These are phyloP conservation scores for Colletotrichum euphorbiae DNA, from an alignment of 2,329 filamentous ascomycete species.

Conservation along the genomic window DNA sequence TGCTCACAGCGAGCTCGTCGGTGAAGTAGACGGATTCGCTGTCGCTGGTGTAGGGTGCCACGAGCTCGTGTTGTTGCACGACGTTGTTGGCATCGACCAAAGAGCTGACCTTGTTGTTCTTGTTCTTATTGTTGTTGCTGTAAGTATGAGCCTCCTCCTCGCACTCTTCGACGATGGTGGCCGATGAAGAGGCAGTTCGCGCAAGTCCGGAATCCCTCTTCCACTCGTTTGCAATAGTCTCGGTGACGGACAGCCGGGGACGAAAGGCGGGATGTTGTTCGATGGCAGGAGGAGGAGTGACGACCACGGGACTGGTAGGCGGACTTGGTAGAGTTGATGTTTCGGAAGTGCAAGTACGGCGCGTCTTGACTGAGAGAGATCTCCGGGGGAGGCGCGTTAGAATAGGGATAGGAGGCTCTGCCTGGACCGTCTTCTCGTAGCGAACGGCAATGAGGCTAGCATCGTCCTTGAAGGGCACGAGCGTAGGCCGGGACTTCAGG, in stretches of 20 bases:
- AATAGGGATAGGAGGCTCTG: slow-evolving; percentile 68
- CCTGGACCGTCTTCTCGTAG: slow-evolving; percentile 71
- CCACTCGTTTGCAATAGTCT: slow-evolving; percentile 52
- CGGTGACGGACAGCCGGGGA: slow-evolving; percentile 35
- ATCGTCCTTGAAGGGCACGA: slow-evolving; percentile 60
- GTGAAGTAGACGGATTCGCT: slow-evolving; percentile 48
- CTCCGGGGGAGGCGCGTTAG: slow-evolving; percentile 57
- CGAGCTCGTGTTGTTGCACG: slow-evolving; percentile 41
- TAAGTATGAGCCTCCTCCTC: slow-evolving; percentile 51
- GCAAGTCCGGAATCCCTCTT: slow-evolving; percentile 69
- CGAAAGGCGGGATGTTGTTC: slow-evolving; percentile 68
- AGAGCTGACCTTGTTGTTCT: slow-evolving; percentile 41
- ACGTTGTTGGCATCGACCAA: background rate
- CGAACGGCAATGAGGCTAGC: slow-evolving; percentile 64
- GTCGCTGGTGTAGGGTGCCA: slow-evolving; percentile 40
- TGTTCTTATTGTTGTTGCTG: too few species aligned
- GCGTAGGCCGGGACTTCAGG: slow-evolving; percentile 53
- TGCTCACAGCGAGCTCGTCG: slow-evolving; percentile 6
- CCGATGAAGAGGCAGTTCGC: slow-evolving; percentile 56
- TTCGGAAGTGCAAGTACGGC: slow-evolving; percentile 32
- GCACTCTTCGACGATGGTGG: slow-evolving; percentile 54
- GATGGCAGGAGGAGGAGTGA: slow-evolving; percentile 50
- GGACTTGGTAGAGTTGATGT: slow-evolving; percentile 36
- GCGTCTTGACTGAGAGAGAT: slow-evolving; percentile 35
- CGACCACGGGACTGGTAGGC: slow-evolving; percentile 46